phyloP scores from a whole-genome alignment of 2,329 filamentous ascomycete genomes.

The Ophiocordyceps camponoti-floridani region DNA sequence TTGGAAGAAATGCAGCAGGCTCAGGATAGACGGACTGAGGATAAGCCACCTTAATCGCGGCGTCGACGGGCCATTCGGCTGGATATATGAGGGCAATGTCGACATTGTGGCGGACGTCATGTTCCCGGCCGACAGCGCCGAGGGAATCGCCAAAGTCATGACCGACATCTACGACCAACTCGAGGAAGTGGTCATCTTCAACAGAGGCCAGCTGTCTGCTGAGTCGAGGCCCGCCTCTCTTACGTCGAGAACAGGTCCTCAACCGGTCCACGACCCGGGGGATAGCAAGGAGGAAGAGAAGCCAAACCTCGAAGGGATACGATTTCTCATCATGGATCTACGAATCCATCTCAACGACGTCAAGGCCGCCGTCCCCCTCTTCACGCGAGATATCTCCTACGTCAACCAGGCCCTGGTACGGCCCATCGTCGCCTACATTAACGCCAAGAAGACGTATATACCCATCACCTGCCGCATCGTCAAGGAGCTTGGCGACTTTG shows the following conservation, averaged over 20 bases:
- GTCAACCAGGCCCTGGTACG: conserved; percentile 90
- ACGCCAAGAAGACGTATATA: conserved; percentile 86
- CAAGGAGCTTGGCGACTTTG: conserved; percentile 75
- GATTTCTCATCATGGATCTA: conserved; percentile 84
- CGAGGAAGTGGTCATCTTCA: conserved; percentile 76
- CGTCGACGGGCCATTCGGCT: conserved; percentile 84
- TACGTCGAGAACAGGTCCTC: conserved; percentile 15
- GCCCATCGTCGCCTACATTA: conserved; percentile 96
- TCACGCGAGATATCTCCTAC: conserved; percentile 82
- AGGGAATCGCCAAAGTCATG: conserved; percentile 84
- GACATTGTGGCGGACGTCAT: conserved; percentile 94
- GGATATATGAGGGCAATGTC: conserved; percentile 94
- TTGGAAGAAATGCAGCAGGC: conserved; percentile 91
- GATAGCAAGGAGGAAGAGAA: conserved; percentile 3
- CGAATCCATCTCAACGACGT: conserved; percentile 93
- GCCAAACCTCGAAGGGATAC: conserved; percentile 33
- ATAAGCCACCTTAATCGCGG: conserved; percentile 93
- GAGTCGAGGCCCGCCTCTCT: conserved; percentile 10
- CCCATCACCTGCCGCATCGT: conserved; percentile 89
- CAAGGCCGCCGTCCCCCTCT: conserved; percentile 79
- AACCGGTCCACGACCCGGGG: conserved; percentile 7
- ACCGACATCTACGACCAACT: conserved; percentile 94
- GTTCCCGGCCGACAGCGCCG: conserved; percentile 76
- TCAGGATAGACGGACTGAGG: conserved; percentile 81
- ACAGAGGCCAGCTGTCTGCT: conserved; percentile 41